phyloP scores from a whole-genome alignment of 352 stramenopile species.

The Globisporangium abappressorium region DNA sequence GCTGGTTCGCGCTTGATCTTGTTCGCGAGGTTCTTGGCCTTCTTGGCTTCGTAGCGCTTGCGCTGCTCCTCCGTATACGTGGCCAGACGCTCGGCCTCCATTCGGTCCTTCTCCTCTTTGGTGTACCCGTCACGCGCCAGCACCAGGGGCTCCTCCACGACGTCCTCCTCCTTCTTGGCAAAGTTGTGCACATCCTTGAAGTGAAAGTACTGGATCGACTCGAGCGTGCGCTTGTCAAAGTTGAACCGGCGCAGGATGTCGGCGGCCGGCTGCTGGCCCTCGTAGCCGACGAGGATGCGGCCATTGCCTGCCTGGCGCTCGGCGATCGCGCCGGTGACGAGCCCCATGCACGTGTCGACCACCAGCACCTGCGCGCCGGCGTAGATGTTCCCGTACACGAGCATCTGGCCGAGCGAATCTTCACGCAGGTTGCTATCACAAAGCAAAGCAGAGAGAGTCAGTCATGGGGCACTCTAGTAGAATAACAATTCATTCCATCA shows the following conservation, averaged over 20 bases:
- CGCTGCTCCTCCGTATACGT: constrained; percentile 79
- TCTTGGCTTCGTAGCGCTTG: constrained; percentile 77
- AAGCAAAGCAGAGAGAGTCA: background rate
- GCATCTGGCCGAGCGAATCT: constrained; percentile 92
- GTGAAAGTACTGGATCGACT: constrained; percentile 75
- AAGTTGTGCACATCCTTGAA: constrained; percentile 61
- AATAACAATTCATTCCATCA: background rate
- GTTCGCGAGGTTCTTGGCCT: constrained; percentile 52
- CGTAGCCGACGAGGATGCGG: constrained; percentile 66
- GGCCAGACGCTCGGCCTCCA: constrained; percentile 79
- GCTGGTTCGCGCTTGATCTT: constrained; percentile 81
- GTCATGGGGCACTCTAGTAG: background rate
- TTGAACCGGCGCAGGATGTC: constrained; percentile 86
- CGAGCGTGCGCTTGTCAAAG: constrained; percentile 72
- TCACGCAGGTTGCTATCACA: constrained; percentile 76
- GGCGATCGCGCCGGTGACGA: constrained; percentile 88
- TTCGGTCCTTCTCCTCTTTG: constrained; percentile 50
- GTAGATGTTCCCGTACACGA: constrained; percentile 92
- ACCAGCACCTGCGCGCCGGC: constrained; percentile 88
- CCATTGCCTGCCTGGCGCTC: constrained; percentile 73
- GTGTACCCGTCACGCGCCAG: constrained; percentile 51
- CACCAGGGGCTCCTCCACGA: constrained; percentile 37
- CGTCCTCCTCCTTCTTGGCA: constrained; percentile 46
- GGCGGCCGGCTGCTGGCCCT: constrained; percentile 67
- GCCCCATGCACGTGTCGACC: constrained; percentile 91